A percentile compares a stretch with the other conserved stretches of the same genome.
These are phyloP conservation scores for Phytophthora crassamura DNA, from an alignment of 352 stramenopile genomes.

Conservation along the genomic window DNA sequence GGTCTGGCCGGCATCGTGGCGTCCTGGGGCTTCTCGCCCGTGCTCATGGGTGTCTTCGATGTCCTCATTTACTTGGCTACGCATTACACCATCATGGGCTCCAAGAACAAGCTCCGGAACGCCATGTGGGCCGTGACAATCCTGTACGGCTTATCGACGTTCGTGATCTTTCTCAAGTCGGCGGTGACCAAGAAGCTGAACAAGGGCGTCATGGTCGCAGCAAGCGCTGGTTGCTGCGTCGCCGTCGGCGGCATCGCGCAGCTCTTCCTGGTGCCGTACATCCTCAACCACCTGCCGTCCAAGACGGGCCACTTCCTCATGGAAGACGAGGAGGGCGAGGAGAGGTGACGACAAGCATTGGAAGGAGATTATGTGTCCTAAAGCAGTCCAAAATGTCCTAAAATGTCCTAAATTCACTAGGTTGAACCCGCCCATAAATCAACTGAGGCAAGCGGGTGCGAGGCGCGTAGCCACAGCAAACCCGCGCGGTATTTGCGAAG, in stretches of 20 bases:
- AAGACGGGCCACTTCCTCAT: conserved; percentile 30
- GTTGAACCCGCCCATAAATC: too few species aligned
- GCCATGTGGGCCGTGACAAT: conserved; percentile 52
- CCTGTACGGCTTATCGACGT: conserved; percentile 55
- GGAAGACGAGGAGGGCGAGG: conserved; percentile 10
- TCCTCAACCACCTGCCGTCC: conserved; percentile 28
- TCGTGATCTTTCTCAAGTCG: conserved; percentile 60
- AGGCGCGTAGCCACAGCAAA: too few species aligned
- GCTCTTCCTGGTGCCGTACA: conserved; percentile 37
- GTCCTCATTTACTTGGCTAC: conserved; percentile 64
- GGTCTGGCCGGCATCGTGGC: conserved; percentile 55
- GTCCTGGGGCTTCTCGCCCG: conserved; percentile 72
- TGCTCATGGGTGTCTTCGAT: conserved; percentile 55
- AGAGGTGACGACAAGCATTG: too few species aligned
- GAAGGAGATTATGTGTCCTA: too few species aligned
- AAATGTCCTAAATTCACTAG: too few species aligned
- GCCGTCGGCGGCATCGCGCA: conserved; percentile 11
- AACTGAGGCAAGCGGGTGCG: too few species aligned
- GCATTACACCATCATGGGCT: conserved; percentile 55
- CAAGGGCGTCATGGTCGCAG: conserved; percentile 18
- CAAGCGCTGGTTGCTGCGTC: not conserved
- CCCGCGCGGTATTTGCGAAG: too few species aligned
- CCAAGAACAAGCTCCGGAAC: conserved; percentile 35
- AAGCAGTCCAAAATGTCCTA: too few species aligned
- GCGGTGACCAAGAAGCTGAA: conserved; percentile 8